A percentile compares a stretch with the other conserved stretches of the same genome.
Evolutionary conservation across 2,329 filamentous ascomycete genomes (phyloP).

Genomic region (Westerdykella sp.): DNA sequence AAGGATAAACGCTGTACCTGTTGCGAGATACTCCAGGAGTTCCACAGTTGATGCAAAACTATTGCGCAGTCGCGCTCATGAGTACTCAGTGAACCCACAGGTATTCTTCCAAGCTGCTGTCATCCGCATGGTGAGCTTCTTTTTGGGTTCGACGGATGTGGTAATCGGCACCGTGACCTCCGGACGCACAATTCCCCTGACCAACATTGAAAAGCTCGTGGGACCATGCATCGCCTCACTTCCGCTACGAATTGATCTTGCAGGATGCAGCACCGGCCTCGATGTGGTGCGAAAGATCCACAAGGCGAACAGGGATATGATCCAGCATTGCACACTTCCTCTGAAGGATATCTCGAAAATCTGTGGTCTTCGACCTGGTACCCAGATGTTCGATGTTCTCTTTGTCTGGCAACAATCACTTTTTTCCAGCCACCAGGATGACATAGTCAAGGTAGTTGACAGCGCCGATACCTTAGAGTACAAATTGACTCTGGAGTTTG

Average conservation of each 20-base stretch:
- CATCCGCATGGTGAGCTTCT: constrained; percentile 57
- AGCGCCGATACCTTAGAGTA: constrained; percentile 71
- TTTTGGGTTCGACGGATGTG: constrained; percentile 61
- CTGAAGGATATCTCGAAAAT: constrained; percentile 63
- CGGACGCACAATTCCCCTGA: constrained; percentile 67
- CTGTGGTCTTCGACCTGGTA: constrained; percentile 49
- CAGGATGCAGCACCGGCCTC: constrained; percentile 44
- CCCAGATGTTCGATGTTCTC: constrained; percentile 66
- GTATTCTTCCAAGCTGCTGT: constrained; percentile 70
- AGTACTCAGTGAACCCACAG: constrained; percentile 54
- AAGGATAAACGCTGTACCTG: constrained; percentile 4
- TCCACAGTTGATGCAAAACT: constrained; percentile 12
- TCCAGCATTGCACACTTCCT: constrained; percentile 59
- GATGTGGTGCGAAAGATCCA: constrained; percentile 63
- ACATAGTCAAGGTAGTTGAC: constrained; percentile 49
- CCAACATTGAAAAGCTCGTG: constrained; percentile 63
- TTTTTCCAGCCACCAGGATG: constrained; percentile 18
- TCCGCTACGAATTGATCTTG: constrained; percentile 61
- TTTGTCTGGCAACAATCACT: constrained; percentile 81
- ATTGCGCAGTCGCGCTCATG: constrained; percentile 16
- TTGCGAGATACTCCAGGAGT: constrained; percentile 4
- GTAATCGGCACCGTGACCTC: constrained; percentile 75
- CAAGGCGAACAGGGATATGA: constrained; percentile 55
- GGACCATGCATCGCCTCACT: constrained; percentile 75
- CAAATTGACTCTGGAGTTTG: constrained; percentile 67